Base-by-base conservation (phyloP, 306 rosid species). In the Cicer judaicum region DNA sequence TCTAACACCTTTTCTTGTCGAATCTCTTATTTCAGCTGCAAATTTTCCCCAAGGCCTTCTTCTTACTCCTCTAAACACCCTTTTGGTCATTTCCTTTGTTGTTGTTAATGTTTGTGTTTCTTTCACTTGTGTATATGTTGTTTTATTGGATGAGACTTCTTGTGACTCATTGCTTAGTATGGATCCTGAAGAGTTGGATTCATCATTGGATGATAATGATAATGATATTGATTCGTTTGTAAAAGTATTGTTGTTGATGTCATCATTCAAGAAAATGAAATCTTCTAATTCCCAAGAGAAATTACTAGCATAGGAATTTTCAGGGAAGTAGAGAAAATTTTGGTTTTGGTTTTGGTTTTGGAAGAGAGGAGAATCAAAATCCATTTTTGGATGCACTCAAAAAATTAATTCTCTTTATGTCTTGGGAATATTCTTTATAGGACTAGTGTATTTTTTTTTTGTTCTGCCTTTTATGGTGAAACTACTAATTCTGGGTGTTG, bases 1-100 rank as follows among this genome's bases (percentile, higher is more conserved):
- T 41, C 98, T 64, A 8, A 87, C 83, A 0, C 97, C 97, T 1
- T 87, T 82, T 78, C 97, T 79, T 0, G 98, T 93, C 0, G 98
- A 93, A 38, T 93, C 97, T 18, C 98, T 85, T 61, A 91, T 93
- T 63, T 93, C 98, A 0, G 98, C 97, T 0, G 98, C 97, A 11
- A 54, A 91, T 40, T 93, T 91, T 6, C 97, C 98, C 98, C 98
- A 93, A 0, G 97, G 96, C 81, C 98, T 69, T 54, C 74, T 76
- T 54, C 97, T 83, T 8, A 93, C 98, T 5, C 98, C 98, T 67
- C 82, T 66, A 74, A 5, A 85, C 34, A 15, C n/a, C 47, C 79
- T 78, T n/a, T 53, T 43, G 0, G 21, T 69, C 15, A 8, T 46
- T 43, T 67, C 60, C 40, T 10, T 39, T 3, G 8, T 29, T 36